Conservation (phyloP, 352 stramenopile genomes). For the Thalassiosira livingstoniorum region DNA sequence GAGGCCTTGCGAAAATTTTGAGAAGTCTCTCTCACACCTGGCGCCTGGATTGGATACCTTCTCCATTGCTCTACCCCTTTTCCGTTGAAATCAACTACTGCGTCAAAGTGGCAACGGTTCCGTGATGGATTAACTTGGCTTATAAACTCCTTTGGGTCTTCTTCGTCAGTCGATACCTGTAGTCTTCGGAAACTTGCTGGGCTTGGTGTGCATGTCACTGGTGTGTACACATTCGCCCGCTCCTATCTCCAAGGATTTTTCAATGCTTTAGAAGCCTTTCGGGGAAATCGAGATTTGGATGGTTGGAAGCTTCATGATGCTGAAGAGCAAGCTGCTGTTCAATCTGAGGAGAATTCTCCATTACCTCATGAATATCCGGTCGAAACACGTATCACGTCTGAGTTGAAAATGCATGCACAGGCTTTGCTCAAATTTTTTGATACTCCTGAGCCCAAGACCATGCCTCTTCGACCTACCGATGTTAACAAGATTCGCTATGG, state of each 20-base stretch:
- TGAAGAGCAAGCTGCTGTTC: too few species aligned
- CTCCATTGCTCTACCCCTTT: background rate
- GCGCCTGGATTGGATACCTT: background rate
- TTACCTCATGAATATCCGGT: too few species aligned
- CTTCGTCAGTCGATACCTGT: background rate
- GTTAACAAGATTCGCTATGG: too few species aligned
- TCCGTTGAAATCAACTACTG: background rate
- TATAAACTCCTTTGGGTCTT: background rate
- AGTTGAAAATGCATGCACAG: too few species aligned
- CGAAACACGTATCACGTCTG: too few species aligned
- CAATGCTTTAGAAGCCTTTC: constrained; percentile 28
- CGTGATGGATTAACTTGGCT: background rate
- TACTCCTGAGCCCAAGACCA: too few species aligned
- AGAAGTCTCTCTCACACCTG: background rate
- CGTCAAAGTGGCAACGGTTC: background rate
- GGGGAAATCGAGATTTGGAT: background rate
- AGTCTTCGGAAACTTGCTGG: background rate
- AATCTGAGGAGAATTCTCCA: too few species aligned
- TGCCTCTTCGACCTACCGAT: too few species aligned
- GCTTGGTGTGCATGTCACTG: background rate
- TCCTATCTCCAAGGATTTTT: constrained; percentile 5
- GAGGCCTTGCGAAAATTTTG: background rate
- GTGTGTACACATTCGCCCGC: background rate
- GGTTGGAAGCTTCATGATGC: too few species aligned
- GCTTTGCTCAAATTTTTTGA: too few species aligned